Conservation (phyloP, 106 monocot genomes). For the Dendrobium huoshanense region DNA sequence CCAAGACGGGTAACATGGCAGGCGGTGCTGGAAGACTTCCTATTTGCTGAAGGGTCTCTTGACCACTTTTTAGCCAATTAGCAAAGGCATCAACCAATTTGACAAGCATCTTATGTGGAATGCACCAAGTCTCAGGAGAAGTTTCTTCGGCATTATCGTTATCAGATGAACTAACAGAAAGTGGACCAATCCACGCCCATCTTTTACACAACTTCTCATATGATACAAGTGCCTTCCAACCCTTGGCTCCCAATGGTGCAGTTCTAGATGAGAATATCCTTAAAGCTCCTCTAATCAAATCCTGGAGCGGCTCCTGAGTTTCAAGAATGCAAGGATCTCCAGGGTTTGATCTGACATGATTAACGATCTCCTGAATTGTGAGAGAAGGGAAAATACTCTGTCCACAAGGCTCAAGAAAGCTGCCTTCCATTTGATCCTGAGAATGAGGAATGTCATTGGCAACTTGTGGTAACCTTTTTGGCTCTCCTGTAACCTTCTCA, state of each 20-base stretch:
- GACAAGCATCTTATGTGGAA: conserved; percentile 93
- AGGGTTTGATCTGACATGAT: conserved; percentile 68
- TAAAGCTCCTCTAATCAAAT: conserved; percentile 83
- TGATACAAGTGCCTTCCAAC: conserved; percentile 68
- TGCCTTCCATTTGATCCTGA: conserved; percentile 24
- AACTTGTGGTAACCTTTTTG: conserved; percentile 4
- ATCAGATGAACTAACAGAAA: conserved; percentile 31
- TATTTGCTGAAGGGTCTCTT: conserved; percentile 89
- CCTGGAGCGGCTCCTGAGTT: conserved; percentile 85
- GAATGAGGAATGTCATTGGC: conserved; percentile 9
- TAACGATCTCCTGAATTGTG: conserved; percentile 78
- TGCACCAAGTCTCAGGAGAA: conserved; percentile 82
- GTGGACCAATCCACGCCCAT: conserved; percentile 77
- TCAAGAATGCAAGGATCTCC: conserved; percentile 94
- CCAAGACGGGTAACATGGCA: conserved; percentile 30
- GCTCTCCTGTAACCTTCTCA: conserved; percentile 21
- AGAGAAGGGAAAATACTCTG: conserved; percentile 44
- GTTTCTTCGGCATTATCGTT: conserved; percentile 59
- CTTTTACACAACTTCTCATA: conserved; percentile 80
- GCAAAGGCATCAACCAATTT: conserved; percentile 98
- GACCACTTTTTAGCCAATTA: conserved; percentile 90
- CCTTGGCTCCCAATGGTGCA: conserved; percentile 92
- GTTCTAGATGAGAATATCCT: conserved; percentile 87
- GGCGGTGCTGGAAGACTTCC: conserved; percentile 89
- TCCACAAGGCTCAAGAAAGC: conserved; percentile 12